phyloP scores from a whole-genome alignment of 371 early-diverging fungal species.

The Apophysomyces elegans region DNA sequence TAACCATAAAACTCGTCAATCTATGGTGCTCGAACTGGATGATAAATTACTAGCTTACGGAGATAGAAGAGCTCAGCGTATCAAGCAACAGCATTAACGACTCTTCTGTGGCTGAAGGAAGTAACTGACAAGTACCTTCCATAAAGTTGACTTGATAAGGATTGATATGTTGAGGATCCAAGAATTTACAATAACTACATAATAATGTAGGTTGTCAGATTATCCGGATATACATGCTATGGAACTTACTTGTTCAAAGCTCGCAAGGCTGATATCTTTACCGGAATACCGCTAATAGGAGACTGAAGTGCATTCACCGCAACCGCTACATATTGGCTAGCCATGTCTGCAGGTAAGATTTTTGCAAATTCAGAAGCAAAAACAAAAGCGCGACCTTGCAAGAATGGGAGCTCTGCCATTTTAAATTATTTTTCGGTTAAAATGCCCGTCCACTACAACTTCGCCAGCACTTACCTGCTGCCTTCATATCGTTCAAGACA shows the following conservation, averaged over 20 bases:
- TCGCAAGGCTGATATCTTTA: constrained; percentile 81
- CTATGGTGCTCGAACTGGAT: not conserved
- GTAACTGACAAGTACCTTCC: constrained; percentile 66
- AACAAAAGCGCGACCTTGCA: constrained; percentile 88
- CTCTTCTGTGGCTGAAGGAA: constrained; percentile 75
- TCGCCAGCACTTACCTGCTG: constrained; percentile 44
- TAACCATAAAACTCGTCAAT: constrained; percentile 11
- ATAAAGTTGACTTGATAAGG: constrained; percentile 75
- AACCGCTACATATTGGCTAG: constrained; percentile 71
- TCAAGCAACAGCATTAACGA: constrained; percentile 82
- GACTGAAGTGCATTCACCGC: constrained; percentile 73
- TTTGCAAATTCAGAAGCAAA: constrained; percentile 84
- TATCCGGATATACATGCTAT: not conserved
- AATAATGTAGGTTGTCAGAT: not conserved
- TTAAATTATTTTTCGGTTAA: not conserved
- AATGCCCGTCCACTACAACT: no score
- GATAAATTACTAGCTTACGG: constrained; percentile 40
- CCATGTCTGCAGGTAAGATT: constrained; percentile 69
- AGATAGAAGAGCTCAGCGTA: constrained; percentile 71
- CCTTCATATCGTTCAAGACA: constrained; percentile 71
- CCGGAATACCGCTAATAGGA: constrained; percentile 62
- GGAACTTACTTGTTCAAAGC: constrained; percentile 67
- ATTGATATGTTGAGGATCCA: constrained; percentile 58
- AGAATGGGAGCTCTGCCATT: constrained; percentile 71
- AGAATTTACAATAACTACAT: constrained; percentile 64